phyloP scores from a whole-genome alignment of 768 basidiomycete species.

The Termitomyces sp. region DNA sequence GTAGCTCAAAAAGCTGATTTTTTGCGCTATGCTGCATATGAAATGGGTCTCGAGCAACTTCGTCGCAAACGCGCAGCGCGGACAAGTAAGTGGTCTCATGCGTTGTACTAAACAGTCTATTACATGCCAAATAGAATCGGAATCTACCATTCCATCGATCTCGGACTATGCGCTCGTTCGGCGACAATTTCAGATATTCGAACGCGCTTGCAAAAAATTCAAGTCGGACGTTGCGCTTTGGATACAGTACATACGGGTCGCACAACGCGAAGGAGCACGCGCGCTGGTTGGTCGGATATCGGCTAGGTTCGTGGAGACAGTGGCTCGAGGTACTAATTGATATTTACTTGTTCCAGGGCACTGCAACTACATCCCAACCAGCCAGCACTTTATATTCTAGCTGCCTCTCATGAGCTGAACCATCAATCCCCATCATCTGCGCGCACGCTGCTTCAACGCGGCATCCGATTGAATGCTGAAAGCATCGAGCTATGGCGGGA shows the following conservation, averaged over 20 bases:
- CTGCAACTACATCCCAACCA: constrained; percentile 81
- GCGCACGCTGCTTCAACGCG: constrained; percentile 78
- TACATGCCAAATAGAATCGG: constrained; percentile 27
- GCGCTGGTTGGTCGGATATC: constrained; percentile 77
- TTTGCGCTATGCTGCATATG: constrained; percentile 86
- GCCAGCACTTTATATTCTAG: constrained; percentile 75
- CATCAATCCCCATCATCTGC: constrained; percentile 73
- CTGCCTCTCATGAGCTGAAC: constrained; percentile 77
- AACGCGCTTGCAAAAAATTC: constrained; percentile 85
- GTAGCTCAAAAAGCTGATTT: constrained; percentile 85
- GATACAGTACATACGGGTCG: constrained; percentile 84
- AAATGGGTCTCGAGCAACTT: constrained; percentile 82
- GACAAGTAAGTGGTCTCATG: constrained; percentile 42
- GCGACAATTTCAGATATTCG: constrained; percentile 85
- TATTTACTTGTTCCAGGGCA: constrained; percentile 44
- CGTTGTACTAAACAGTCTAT: background rate
- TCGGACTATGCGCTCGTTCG: constrained; percentile 84
- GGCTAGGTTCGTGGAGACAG: constrained; percentile 54
- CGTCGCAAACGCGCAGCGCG: constrained; percentile 69
- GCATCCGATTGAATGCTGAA: constrained; percentile 70
- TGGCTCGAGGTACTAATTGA: background rate
- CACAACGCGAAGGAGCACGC: constrained; percentile 72
- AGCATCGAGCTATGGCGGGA: constrained; percentile 81
- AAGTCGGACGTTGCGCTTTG: constrained; percentile 83
- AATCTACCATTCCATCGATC: constrained; percentile 49